These are phyloP conservation scores for Bruguiera hainesii DNA, from an alignment of 441 rosid species.

Conservation along the genomic window DNA sequence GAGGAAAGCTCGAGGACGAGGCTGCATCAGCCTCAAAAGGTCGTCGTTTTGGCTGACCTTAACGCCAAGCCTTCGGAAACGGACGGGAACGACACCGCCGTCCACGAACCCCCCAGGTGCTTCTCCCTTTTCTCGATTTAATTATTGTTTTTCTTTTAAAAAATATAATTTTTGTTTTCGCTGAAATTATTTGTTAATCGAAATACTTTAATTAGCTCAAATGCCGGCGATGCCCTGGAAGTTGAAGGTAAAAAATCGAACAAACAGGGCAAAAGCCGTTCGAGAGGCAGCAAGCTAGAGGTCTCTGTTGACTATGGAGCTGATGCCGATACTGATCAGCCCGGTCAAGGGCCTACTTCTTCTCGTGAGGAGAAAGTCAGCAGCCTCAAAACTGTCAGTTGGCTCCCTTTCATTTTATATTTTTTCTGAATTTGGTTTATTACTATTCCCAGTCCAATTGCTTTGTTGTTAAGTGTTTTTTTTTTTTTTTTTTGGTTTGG, in stretches of 20 bases:
- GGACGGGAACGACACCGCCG: slow-evolving; percentile 48
- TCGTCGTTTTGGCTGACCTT: slow-evolving; percentile 82
- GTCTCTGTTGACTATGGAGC: slow-evolving; percentile 62
- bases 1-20: slow-evolving; percentile 25
- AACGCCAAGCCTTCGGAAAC: slow-evolving; percentile 81
- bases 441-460: background rate
- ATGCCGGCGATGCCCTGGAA: slow-evolving; percentile 51
- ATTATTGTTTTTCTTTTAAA: background rate
- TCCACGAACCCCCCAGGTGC: slow-evolving; percentile 31
- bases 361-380: slow-evolving; percentile 92
- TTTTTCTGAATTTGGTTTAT: background rate
- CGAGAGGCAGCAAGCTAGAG: slow-evolving; percentile 59
- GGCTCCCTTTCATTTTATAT: background rate
- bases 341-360: slow-evolving; percentile 53
- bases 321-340: slow-evolving; percentile 71
- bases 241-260: slow-evolving; percentile 50
- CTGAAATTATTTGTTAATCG: slow-evolving; percentile 46
- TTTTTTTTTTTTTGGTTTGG: slow-evolving; percentile 3
- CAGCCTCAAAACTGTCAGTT: slow-evolving; percentile 89
- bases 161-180: background rate
- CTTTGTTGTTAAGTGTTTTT: background rate
- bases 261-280: slow-evolving; percentile 61
- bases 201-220: slow-evolving; percentile 43
- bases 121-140: slow-evolving; percentile 35
- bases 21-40: slow-evolving; percentile 38